Conservation (phyloP, 139 green algal genomes). For the Coelastrella sp. region DNA sequence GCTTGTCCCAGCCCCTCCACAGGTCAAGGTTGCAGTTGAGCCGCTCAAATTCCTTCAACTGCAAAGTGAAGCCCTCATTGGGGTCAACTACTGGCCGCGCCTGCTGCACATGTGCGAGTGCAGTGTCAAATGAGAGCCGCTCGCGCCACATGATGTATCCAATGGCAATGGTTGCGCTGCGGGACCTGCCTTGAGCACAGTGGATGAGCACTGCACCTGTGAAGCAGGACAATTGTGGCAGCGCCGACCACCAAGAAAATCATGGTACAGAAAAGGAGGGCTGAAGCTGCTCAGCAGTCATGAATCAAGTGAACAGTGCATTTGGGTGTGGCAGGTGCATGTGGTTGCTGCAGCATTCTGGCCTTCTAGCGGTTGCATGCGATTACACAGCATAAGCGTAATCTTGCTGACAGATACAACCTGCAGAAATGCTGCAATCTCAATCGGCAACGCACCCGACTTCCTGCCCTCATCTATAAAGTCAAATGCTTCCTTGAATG, state of each 20-base stretch:
- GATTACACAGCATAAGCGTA: too few relatives aligned
- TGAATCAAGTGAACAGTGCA: background rate
- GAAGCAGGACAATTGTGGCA: too few relatives aligned
- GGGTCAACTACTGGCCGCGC: slow-evolving; percentile 53
- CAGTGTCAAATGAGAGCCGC: slow-evolving; percentile 71
- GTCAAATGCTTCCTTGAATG: slow-evolving; percentile 49
- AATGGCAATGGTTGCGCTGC: slow-evolving; percentile 86
- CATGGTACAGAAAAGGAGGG: too few relatives aligned
- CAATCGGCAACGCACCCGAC: background rate
- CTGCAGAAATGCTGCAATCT: too few relatives aligned
- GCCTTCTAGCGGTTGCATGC: too few relatives aligned
- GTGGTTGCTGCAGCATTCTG: too few relatives aligned
- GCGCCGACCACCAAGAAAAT: too few relatives aligned
- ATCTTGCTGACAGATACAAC: too few relatives aligned
- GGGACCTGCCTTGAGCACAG: slow-evolving; percentile 93
- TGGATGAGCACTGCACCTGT: slow-evolving; percentile 55
- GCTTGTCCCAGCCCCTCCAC: slow-evolving; percentile 43
- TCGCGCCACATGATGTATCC: slow-evolving; percentile 92
- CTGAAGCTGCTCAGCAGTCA: too few relatives aligned
- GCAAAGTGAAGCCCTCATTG: slow-evolving; percentile 60
- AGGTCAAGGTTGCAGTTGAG: slow-evolving; percentile 41
- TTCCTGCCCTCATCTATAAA: slow-evolving; percentile 51
- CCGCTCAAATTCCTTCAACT: slow-evolving; percentile 57
- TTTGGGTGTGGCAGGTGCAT: background rate
- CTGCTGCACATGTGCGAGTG: slow-evolving; percentile 52